phyloP scores from a whole-genome alignment of 78 protist species.

The Fonticula alba region DNA sequence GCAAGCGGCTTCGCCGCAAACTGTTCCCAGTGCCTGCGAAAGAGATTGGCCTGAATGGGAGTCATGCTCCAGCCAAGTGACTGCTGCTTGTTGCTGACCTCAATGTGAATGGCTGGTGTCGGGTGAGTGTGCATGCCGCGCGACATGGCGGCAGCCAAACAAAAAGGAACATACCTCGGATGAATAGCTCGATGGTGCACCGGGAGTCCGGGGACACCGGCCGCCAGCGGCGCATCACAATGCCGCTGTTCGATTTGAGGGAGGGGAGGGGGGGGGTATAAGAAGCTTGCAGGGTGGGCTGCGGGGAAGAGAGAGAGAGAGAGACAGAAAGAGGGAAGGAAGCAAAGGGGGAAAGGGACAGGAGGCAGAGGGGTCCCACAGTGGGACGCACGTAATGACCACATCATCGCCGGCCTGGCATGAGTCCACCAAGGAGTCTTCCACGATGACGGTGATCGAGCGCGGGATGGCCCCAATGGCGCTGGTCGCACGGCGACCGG shows the following conservation, averaged over 20 bases:
- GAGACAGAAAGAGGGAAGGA: background rate
- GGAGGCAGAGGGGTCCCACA: background rate
- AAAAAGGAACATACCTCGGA: too few species aligned
- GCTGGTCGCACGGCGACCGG: background rate
- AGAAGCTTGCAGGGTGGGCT: background rate
- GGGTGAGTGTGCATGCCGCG: background rate
- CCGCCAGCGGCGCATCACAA: background rate
- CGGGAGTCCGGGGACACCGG: background rate
- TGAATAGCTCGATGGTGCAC: background rate
- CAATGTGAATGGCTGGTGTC: slow-evolving; percentile 24
- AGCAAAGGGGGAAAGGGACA: background rate
- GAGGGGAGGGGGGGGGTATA: background rate
- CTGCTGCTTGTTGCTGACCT: slow-evolving; percentile 35
- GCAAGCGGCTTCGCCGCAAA: background rate
- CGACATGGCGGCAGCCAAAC: too few species aligned
- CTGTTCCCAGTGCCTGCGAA: too few species aligned
- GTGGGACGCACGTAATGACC: slow-evolving; percentile 17
- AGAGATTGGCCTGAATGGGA: too few species aligned
- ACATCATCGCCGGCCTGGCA: slow-evolving; percentile 86
- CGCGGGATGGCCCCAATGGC: slow-evolving; percentile 72
- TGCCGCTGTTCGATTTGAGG: background rate
- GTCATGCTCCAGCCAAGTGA: too few species aligned
- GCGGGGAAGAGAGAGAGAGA: slow-evolving; percentile 7
- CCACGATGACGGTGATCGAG: slow-evolving; percentile 43
- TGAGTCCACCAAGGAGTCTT: slow-evolving; percentile 64